Base-by-base conservation (phyloP, 2,329 filamentous ascomycete species). In the Leptosphaerulina australis region DNA sequence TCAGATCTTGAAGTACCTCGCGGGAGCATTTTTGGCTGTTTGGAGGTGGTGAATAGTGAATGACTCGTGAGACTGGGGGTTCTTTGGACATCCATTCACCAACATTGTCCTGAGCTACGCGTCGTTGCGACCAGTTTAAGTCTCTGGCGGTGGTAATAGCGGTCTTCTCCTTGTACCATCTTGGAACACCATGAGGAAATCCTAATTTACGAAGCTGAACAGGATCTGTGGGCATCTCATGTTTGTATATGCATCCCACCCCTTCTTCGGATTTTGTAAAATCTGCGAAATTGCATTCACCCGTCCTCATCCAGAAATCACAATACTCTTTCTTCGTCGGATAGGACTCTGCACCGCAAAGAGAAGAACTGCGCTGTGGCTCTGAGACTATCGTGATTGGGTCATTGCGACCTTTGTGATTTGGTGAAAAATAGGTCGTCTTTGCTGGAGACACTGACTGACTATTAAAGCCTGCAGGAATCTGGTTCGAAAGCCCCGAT, bases 241-340 rank as follows among this genome's bases (percentile, higher is more conserved):
- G 92, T 75, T 91, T 93, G 78, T 86, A 96, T 58, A 87, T 85
- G 76, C 92, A 96, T 0, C 92, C 91, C 18, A 11, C 18, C 9
- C 30, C 30, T 10, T 33, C 30, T 10, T 10, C 7, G 14, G 30
- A 33, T 11, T 33, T 33, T 8, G 30, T 33, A 10, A 33, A 33
- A 18, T 33, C 30, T 7, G 83, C 86, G 70, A 90, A 97, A 55
- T 88, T 88, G 69, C 92, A 97, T 33, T 89, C 84, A 15, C 91
- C 91, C 50, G 88, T 87, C 62, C 90, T 86, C 45, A 96, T 87
- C 91, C 91, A 97, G 72, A 93, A 90, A 50, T 91, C 90, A 74
- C 91, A 96, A 72, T 88, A 96, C 18, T 88, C 77, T 69, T 96
- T 96, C 63, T 82, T 83, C 5, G 73, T 71, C 4, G 65, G 66